A percentile compares a stretch with the other conserved stretches of the same genome.
These are phyloP conservation scores for Alternaria ventricosa DNA, from an alignment of 2,329 filamentous ascomycete species.

Conservation along the genomic window DNA sequence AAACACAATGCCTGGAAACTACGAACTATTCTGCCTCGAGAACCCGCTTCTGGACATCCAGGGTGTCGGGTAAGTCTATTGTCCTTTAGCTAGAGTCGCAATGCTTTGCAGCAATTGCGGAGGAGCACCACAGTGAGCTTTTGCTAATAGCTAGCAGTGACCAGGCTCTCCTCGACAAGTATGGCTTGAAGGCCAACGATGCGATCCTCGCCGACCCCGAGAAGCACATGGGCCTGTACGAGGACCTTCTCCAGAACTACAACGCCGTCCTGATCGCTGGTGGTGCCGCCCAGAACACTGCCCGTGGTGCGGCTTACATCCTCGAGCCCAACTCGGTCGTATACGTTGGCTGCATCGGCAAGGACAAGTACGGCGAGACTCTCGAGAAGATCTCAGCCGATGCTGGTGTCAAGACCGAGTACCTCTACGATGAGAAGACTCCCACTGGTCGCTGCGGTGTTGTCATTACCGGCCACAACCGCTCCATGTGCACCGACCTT, in stretches of 20 bases:
- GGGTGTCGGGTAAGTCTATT: slow-evolving; percentile 66
- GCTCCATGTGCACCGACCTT: slow-evolving; percentile 92
- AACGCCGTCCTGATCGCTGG: slow-evolving; percentile 94
- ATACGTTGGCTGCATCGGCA: slow-evolving; percentile 91
- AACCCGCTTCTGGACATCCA: slow-evolving; percentile 99
- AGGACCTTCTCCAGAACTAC: slow-evolving; percentile 91
- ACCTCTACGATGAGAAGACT: slow-evolving; percentile 83
- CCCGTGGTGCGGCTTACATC: slow-evolving; percentile 93
- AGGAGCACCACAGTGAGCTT: slow-evolving; percentile 21
- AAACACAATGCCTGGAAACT: slow-evolving; percentile 79
- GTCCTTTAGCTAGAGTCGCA: not conserved
- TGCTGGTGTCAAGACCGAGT: slow-evolving; percentile 91
- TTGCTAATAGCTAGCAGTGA: slow-evolving; percentile 62
- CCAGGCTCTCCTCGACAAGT: slow-evolving; percentile 87
- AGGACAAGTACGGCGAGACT: slow-evolving; percentile 93
- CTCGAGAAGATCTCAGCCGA: slow-evolving; percentile 85
- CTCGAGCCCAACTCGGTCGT: slow-evolving; percentile 87
- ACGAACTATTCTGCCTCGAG: slow-evolving; percentile 90
- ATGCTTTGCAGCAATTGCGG: not conserved
- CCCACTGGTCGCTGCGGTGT: slow-evolving; percentile 95
- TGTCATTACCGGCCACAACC: slow-evolving; percentile 95
- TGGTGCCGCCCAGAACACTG: slow-evolving; percentile 96
- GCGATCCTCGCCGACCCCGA: slow-evolving; percentile 89
- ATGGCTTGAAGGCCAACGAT: slow-evolving; percentile 92
- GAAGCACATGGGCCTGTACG: slow-evolving; percentile 87